Percentiles rank a stretch among this genome's conserved stretches.
phyloP scores from a whole-genome alignment of 1,139 yeast species.

The Blastobotrys apis region DNA sequence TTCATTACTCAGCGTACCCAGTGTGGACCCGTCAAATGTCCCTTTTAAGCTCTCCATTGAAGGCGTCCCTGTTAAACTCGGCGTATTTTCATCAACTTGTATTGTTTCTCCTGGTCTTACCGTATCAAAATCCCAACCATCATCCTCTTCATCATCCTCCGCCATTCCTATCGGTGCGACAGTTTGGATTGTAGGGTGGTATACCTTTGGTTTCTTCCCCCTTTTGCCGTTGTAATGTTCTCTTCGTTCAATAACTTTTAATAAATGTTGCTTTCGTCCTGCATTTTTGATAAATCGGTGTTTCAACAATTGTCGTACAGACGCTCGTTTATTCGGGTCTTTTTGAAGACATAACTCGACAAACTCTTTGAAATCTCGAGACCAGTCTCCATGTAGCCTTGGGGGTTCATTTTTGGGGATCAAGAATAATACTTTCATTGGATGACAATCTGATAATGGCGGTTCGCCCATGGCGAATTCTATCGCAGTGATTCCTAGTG shows the following conservation, averaged over 20 bases:
- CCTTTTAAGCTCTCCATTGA: conserved; percentile 2
- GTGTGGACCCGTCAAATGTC: conserved; percentile 7
- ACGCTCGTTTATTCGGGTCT: conserved; percentile 54
- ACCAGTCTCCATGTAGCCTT: conserved; percentile 41
- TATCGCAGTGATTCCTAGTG: conserved; percentile 84
- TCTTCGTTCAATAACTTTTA: conserved; percentile 29
- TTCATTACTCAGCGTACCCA: too few species aligned
- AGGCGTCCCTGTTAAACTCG: neutral
- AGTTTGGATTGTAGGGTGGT: conserved; percentile 22
- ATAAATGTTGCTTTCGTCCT: conserved; percentile 36
- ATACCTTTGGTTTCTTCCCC: conserved; percentile 17
- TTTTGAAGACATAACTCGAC: conserved; percentile 59
- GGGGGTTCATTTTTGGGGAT: conserved; percentile 55
- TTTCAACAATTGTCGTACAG: conserved; percentile 54
- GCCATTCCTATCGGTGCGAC: conserved; percentile 14
- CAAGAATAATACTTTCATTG: conserved; percentile 70
- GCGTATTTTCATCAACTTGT: neutral
- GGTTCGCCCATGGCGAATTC: conserved; percentile 83
- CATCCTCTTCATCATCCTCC: conserved; percentile 26
- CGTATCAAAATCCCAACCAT: conserved; percentile 41
- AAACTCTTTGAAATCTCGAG: conserved; percentile 55
- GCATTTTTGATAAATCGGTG: conserved; percentile 55
- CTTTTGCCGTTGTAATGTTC: conserved; percentile 8
- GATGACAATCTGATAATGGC: conserved; percentile 67
- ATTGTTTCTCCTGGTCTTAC: conserved; percentile 26